Evolutionary conservation across 129 eudicot genomes (phyloP), one percentile per base, ranked within the genome.

Genomic region (Pittosporum tobira): DNA sequence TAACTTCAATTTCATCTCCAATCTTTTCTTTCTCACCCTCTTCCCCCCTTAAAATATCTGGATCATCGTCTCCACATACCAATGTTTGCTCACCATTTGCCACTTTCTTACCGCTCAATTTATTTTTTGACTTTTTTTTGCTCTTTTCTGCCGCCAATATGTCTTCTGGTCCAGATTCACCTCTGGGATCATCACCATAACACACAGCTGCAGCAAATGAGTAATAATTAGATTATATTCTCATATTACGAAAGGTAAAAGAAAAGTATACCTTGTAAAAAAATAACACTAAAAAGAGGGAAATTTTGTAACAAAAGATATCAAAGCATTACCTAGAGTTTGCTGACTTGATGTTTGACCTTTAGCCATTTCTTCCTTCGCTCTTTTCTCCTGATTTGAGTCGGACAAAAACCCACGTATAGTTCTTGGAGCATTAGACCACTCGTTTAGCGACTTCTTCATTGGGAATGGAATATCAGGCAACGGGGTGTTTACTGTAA

Each of bases 371-470:
- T 75, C 59, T 42, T 74, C 79, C 48, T 70, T 74, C 14, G 68
- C 81, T 63, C 81, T 73, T 68, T 64, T 83, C 62, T 66, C 83
- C 51, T 79, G 85, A 72, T 83, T 79, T 59, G 71, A 63, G 6
- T 2, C 29, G 0, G 80, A 51, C 45, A 59, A 21, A 31, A 63
- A 51, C 26, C 85, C 84, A 0, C 85, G 77, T 50, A 46, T 73
- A 9, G 84, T 27, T 72, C 77, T 68, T 0, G 93, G 97, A 25
- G 75, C 42, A 70, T 75, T 73, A 14, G 67, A 61, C 77, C 77
- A 84, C 57, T 75, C 78, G 1, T 65, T 68, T 10, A 63, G 38
- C 6, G 84, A 82, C 57, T 65, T 80, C 73, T 80, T 86, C 79
- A 76, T 70, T 6, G 65, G 73, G 61, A 78, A 68, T 3, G 94